Evolutionary conservation across 1,284 basidiomycete genomes (phyloP), one percentile per base, ranked within the genome.

Genomic region (Nidula niveotomentosa): DNA sequence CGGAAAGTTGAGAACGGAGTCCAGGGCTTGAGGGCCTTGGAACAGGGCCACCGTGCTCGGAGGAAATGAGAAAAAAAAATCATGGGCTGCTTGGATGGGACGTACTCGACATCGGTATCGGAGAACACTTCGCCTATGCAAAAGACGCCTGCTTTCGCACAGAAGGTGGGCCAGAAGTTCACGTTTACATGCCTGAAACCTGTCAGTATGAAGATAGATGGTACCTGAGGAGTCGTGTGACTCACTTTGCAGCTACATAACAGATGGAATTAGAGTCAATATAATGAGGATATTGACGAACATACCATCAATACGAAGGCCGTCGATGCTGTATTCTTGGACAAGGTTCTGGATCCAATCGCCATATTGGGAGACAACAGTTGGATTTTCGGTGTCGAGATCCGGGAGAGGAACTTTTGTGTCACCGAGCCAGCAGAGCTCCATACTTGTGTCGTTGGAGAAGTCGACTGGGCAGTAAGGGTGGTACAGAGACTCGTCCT

Each of bases 61-160:
- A 54, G 9, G 17, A 51, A n/a, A 45, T 52, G 49, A 60, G 43
- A 52, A 23, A 10, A 47, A 41, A 17, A 15, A 41, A 43, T 39
- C 3, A 23, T 9, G 12, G 6, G 47, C 2, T 8, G 52, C 13
- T 8, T 57, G 48, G 53, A 54, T 13, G 57, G 41, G 36, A 66
- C 79, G 49, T 71, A 89, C 72, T 72, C 68, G 35, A 90, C 76
- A 51, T 85, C 78, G 48, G 74, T 66, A 33, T 79, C 73, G 43
- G 75, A 81, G 60, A 84, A 86, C 17, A 94, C 88, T 71, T 94
- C 91, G 36, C 92, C 92, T 51, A 93, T 90, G 58, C 89, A 91
- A 72, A 92, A 94, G 37, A 93, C 88, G 1, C 88, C 90, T 0
- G 90, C 86, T 18, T 80, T 80, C 36, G 71, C 72, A 61, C 85